Evolutionary conservation across 352 stramenopile species (phyloP), one percentile per base, ranked within the genome.

Genomic region (Lagenidium sp.): DNA sequence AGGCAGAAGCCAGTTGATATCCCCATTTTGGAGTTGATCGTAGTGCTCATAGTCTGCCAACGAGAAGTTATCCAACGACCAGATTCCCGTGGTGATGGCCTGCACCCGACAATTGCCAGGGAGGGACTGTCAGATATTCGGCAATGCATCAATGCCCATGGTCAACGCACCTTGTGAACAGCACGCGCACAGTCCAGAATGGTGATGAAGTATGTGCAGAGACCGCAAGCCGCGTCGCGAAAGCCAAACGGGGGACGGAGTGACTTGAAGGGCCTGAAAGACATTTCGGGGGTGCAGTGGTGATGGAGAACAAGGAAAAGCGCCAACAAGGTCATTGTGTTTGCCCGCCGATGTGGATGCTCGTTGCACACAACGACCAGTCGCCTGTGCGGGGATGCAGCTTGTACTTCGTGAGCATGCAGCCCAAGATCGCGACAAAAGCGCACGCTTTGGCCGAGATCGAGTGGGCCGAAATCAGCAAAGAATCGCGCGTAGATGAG

Each of bases 401-500:
- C 37, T n/a, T n/a, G n/a, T n/a, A n/a, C n/a, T n/a, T n/a, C n/a
- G n/a, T n/a, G n/a, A n/a, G n/a, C n/a, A n/a, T n/a, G n/a, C n/a
- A n/a, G n/a, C 6, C 50, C 35, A 2, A 96, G 47, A 11, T 71
- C 60, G 3, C 67, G 56, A 39, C 79, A 97, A 55, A 98, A 98
- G 15, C 85, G 67, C 48, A 96, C 93, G 1, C 96, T 69, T 58
- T 97, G 90, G 0, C 69, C 88, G 1, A 98, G 68, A 45, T 97
- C 96, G 3, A 98, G 65, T 6, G 95, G 95, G 3, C 95, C 96
- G 75, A 98, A 99, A 60, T 99, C 96, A 6, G 97, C 78, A 65
- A 98, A 99, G 64, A 98, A 98, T 44, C 95, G 96, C 63, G 89
- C 96, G 66, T 99, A 99, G 1, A 94, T 53, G 22, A 98, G 56